Base-by-base conservation (phyloP, 371 early-diverging fungal species). In the Circinella minor region DNA sequence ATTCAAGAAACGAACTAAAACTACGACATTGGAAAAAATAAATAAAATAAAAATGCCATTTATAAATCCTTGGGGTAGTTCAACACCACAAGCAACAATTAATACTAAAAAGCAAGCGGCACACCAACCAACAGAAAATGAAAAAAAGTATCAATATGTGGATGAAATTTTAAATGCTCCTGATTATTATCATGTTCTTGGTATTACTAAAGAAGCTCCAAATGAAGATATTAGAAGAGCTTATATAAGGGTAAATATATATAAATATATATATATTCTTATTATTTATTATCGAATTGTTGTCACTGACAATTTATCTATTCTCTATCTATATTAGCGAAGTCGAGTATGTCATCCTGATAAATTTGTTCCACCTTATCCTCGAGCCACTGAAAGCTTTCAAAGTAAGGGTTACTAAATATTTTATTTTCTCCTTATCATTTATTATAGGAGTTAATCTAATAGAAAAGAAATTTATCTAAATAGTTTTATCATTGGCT, bases 401-500 rank as follows among this genome's bases (percentile, higher is more conserved):
- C 83, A 83, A 69, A 38, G 83, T 80, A 77, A 70, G n/a, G n/a
- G 6, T n/a, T 5, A 51, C 17, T 17, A 0, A 8, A 51, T 51
- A 51, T 17, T 13, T 17, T 13, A 9, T 43, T 43, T 9, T 14
- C 51, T 15, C 51, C 51, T 51, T 51, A 17, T 27, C 51, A 51
- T 51, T 6, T n/a, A 8, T 1, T 15, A 27, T 27, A 27, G 27
- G 20, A 34, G 57, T 51, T n/a, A 15, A 51, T 51, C 17, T 51
- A 51, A n/a, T 17, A 51, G 0, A 51, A 49, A 57, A 57, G 57
- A 11, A 34, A 57, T 34, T 1, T 4, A 7, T 27, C 9, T 34
- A 5, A 10, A 34, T 78, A 89, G 90, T 84, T 38, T 70, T 89
- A 7, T 82, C 88, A 0, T 74, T 83, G 66, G 87, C 90, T 9